Conservation (phyloP, 768 basidiomycete genomes). For the Termitomyces sp. region DNA sequence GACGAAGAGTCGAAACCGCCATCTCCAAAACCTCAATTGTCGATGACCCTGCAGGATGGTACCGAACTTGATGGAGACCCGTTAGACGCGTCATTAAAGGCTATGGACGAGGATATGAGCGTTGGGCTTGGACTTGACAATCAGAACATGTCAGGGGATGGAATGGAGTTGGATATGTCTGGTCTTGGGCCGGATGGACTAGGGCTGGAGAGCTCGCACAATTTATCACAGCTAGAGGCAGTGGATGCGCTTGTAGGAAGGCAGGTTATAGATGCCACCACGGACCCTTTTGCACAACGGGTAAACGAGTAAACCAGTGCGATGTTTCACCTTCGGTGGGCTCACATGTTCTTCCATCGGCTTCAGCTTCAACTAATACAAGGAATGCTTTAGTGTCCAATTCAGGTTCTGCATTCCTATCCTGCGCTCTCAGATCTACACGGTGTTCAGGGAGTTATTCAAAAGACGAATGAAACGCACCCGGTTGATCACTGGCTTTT, state of each 20-base stretch:
- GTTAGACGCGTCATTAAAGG: constrained; percentile 54
- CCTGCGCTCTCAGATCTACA: not conserved
- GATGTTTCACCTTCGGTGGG: not conserved
- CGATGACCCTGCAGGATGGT: constrained; percentile 42
- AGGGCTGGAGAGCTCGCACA: constrained; percentile 44
- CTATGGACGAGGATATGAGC: constrained; percentile 41
- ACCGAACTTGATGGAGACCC: constrained; percentile 39
- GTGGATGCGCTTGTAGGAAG: constrained; percentile 54
- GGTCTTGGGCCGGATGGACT: constrained; percentile 62
- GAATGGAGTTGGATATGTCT: constrained; percentile 57
- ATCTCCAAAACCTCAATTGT: constrained; percentile 62
- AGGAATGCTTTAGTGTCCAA: not conserved
- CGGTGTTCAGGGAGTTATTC: not conserved
- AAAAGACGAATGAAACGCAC: not conserved
- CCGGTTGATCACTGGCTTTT: not conserved
- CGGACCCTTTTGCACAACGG: constrained; percentile 51
- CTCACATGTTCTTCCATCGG: not conserved
- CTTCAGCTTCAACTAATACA: not conserved
- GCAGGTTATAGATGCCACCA: constrained; percentile 50
- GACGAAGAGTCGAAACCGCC: constrained; percentile 60
- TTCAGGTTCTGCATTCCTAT: not conserved
- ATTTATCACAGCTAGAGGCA: constrained; percentile 51
- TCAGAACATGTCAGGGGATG: constrained; percentile 28
- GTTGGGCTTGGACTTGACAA: constrained; percentile 31
- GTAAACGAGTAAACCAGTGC: constrained; percentile 5